Base-by-base conservation (phyloP, 1,284 basidiomycete species). In the Rhodotorula sp. region DNA sequence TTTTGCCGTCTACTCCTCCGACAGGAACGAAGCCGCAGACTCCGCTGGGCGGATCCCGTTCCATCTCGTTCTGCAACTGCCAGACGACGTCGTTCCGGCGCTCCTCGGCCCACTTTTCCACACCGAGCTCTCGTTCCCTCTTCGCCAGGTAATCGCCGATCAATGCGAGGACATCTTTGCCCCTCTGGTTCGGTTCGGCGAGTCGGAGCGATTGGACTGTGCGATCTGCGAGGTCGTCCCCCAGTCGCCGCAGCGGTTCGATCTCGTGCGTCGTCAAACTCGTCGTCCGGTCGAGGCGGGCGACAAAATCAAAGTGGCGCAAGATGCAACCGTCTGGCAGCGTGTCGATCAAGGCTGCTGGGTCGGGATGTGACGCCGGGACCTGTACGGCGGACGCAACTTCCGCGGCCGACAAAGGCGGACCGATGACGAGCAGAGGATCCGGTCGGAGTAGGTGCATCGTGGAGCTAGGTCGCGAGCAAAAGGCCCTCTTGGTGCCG, bases 61-160 rank as follows among this genome's bases (percentile, higher is more conserved):
- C 57, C 65, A 77, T 70, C 22, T 68, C 64, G 0, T 70, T 53
- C 76, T 76, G 77, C 45, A 78, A 73, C 26, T 26, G n/a, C 17
- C 66, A 49, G 45, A 65, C 58, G 20, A 37, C 45, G n/a, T 73
- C 68, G 26, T 66, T 51, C 30, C 64, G 37, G 6, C 64, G 60
- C 22, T 26, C 30, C 53, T 60, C 46, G 53, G 14, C 33, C 67
- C 59, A 62, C 29, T 33, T 48, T 30, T 29, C 55, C 7, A 33
- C 15, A 1, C 64, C 70, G 30, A 66, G 20, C 56, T 62, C 64
- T 7, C 8, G 29, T 20, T 67, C 51, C 26, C 44, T 22, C 22
- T 55, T 37, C 7, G 42, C 44, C 29, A 77, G 48, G 26, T 72
- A 72, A 14, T 68, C 67, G 26, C 69, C 60, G 0, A 72, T 54